Base-by-base conservation (phyloP, 2,329 filamentous ascomycete genomes). In the Cyanodermella asteris region DNA sequence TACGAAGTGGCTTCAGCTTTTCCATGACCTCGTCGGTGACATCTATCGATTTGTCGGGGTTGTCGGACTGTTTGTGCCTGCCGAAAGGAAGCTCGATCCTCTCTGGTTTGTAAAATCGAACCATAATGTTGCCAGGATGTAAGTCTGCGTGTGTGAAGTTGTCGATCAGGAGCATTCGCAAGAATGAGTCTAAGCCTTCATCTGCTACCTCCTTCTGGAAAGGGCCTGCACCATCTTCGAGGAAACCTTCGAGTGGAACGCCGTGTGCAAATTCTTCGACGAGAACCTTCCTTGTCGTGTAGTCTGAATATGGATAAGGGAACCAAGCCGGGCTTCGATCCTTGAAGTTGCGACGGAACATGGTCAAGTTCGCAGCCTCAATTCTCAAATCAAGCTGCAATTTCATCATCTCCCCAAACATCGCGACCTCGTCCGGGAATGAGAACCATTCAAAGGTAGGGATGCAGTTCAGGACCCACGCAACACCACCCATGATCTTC, bases 341-440 rank as follows among this genome's bases (percentile, higher is more conserved):
- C 38, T 73, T 76, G 57, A 97, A 97, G 44, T 93, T 78, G 38
- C 73, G 72, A 26, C 87, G 71, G 56, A 97, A 94, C 9, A 72
- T 68, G 13, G 72, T 46, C 3, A 97, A 56, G 39, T 97, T 97
- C 18, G 82, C 74, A 2, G 81, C 74, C 47, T 97, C 87, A 31
- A 94, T 94, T 26, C 87, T 73, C 18, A 97, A 60, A 47, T 97
- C 87, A 3, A 97, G 59, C 45, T 97, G 87, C n/a, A 94, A 56
- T 39, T 73, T 73, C 87, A 97, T 97, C 87, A 97, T 97, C 43
- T 90, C 76, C 13, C 82, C 84, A 42, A 97, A 97, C 41, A 94
- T 81, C 9, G 61, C 52, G 3, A 94, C 87, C 45, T 97, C 87
- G 37, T 93, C 84, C 0, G 87, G 87, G 6, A 97, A 66, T 1